Evolutionary conservation across 2,329 filamentous ascomycete genomes (phyloP).

Genomic region (Fusarium foetens): DNA sequence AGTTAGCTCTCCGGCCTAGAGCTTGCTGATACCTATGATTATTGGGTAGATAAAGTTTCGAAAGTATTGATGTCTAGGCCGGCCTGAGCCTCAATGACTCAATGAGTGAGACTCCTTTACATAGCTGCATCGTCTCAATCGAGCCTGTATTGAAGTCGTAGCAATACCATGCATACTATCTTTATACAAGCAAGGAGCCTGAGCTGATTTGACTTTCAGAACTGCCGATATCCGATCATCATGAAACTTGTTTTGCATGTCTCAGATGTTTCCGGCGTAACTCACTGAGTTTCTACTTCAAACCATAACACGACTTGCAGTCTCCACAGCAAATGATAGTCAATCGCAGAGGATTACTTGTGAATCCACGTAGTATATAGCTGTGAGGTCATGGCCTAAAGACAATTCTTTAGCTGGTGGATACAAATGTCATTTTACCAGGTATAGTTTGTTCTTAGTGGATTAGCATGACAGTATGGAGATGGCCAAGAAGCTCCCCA

Average conservation of each 20-base stretch:
- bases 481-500: constrained; percentile 8
- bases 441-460: constrained; percentile 3
- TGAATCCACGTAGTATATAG: neutral
- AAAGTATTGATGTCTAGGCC: neutral
- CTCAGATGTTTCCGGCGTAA: neutral
- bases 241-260: neutral
- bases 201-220: neutral
- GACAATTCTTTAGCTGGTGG: constrained; percentile 13
- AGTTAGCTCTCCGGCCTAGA: neutral
- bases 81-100: neutral
- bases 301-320: neutral
- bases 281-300: neutral
- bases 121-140: neutral
- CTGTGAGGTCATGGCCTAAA: neutral
- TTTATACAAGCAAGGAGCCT: neutral
- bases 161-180: neutral
- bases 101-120: neutral
- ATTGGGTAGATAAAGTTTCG: neutral
- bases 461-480: constrained; percentile 12
- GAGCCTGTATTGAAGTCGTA: neutral
- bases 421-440: constrained; percentile 15
- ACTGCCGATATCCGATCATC: neutral
- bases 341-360: neutral
- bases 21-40: neutral
- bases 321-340: neutral